Evolutionary conservation across 2,329 filamentous ascomycete genomes (phyloP).

Genomic region (Rhytidhysteron rufulum): DNA sequence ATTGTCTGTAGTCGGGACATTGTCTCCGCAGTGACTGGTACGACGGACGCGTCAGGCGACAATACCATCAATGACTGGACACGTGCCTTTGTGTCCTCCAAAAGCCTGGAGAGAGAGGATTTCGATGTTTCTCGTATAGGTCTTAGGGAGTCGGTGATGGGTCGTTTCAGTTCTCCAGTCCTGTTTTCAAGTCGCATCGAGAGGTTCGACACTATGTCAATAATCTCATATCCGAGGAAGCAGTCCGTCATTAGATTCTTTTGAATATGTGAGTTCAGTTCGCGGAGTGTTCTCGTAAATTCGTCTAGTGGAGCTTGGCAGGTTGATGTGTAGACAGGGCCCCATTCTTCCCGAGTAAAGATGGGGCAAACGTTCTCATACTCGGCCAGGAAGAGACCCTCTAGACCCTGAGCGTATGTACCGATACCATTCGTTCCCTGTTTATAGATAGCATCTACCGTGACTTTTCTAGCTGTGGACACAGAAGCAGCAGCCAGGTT

Average conservation of each 20-base stretch:
- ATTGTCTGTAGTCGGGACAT: slow-evolving; percentile 84
- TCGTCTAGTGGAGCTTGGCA: slow-evolving; percentile 76
- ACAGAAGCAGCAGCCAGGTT: slow-evolving; percentile 82
- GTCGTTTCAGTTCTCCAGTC: slow-evolving; percentile 79
- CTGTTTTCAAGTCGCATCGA: slow-evolving; percentile 75
- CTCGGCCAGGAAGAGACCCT: slow-evolving; percentile 82
- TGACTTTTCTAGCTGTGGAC: slow-evolving; percentile 72
- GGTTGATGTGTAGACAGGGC: slow-evolving; percentile 71
- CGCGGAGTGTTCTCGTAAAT: slow-evolving; percentile 78
- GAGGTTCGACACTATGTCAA: slow-evolving; percentile 79
- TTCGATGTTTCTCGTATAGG: slow-evolving; percentile 92
- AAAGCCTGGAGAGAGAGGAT: slow-evolving; percentile 72
- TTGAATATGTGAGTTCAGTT: slow-evolving; percentile 87
- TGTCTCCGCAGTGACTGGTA: slow-evolving; percentile 75
- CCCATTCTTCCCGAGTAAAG: slow-evolving; percentile 83
- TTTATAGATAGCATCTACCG: slow-evolving; percentile 76
- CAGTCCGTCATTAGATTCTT: slow-evolving; percentile 84
- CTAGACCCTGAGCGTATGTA: slow-evolving; percentile 81
- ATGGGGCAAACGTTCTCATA: slow-evolving; percentile 87
- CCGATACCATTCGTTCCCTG: slow-evolving; percentile 88
- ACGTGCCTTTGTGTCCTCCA: slow-evolving; percentile 76
- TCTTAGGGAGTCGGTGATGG: slow-evolving; percentile 79
- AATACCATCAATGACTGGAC: slow-evolving; percentile 63
- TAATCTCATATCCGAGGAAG: slow-evolving; percentile 91
- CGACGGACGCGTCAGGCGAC: slow-evolving; percentile 72